Percentiles rank a stretch among this genome's conserved stretches.
Evolutionary conservation across 73 alveolate genomes (phyloP).

Genomic region (Paramecium tetraurelia): DNA sequence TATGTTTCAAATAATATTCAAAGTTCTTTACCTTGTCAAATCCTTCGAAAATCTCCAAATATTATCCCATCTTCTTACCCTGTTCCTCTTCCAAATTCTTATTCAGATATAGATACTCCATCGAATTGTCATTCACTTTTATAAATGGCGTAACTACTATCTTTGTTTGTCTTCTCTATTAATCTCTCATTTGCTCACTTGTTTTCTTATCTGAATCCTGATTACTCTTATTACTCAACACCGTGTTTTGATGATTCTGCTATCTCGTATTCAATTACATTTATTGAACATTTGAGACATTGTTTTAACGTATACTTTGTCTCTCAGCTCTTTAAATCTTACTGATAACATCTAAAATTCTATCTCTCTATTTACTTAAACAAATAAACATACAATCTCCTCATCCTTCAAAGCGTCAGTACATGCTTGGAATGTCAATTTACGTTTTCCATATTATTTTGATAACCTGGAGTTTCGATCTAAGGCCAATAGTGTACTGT

Average conservation of each 20-base stretch:
- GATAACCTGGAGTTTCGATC: background rate
- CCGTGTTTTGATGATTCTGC: background rate
- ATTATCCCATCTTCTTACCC: constrained; percentile 2
- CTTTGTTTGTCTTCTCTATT: background rate
- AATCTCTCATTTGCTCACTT: background rate
- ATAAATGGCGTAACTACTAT: background rate
- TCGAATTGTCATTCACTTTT: background rate
- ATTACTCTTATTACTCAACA: background rate
- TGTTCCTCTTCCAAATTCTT: background rate
- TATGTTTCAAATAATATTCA: background rate
- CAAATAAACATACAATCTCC: background rate
- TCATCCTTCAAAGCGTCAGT: background rate
- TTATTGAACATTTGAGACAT: background rate
- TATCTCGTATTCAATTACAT: background rate
- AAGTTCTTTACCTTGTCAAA: constrained; percentile 1
- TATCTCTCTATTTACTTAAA: background rate
- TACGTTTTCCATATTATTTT: background rate
- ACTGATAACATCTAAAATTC: background rate
- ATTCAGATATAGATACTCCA: background rate
- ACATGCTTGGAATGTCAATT: background rate
- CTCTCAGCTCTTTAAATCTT: background rate
- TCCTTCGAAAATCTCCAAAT: background rate
- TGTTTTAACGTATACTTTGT: background rate
- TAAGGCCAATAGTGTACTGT: background rate
- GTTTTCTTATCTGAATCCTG: background rate